A percentile compares a stretch with the other conserved stretches of the same genome.
phyloP scores from a whole-genome alignment of 352 stramenopile genomes.

The Ophiocytium majus region DNA sequence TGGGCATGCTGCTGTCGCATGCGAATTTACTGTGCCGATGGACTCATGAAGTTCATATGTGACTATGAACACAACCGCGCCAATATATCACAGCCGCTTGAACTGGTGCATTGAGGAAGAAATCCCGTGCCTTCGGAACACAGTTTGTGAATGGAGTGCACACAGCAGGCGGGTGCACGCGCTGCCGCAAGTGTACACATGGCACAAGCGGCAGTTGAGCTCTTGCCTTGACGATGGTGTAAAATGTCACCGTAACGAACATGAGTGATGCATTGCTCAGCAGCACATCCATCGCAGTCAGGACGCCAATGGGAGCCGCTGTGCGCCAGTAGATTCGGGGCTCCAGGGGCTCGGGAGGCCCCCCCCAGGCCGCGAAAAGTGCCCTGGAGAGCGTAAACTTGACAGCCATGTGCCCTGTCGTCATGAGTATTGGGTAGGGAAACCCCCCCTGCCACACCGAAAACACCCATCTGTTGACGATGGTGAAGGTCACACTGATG shows the following conservation, averaged over 20 bases:
- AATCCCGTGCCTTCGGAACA: too few relatives aligned
- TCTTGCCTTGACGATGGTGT: constrained; percentile 56
- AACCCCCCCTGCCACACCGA: constrained; percentile 53
- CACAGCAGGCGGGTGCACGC: too few relatives aligned
- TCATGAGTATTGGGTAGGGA: constrained; percentile 54
- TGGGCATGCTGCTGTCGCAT: too few relatives aligned
- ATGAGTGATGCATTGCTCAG: constrained; percentile 53
- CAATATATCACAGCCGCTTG: too few relatives aligned
- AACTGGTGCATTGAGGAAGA: too few relatives aligned
- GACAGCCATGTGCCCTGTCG: constrained; percentile 52
- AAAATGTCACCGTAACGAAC: constrained; percentile 55
- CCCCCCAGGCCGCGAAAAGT: constrained; percentile 15
- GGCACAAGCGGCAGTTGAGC: too few relatives aligned
- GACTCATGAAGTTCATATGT: too few relatives aligned
- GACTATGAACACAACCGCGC: too few relatives aligned
- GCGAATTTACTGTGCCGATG: too few relatives aligned
- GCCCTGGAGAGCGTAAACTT: constrained; percentile 50
- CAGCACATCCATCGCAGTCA: constrained; percentile 45
- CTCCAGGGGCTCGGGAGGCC: constrained; percentile 32
- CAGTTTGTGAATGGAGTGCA: too few relatives aligned
- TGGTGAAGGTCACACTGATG: constrained; percentile 56
- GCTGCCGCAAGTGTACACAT: too few relatives aligned
- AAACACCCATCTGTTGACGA: constrained; percentile 52
- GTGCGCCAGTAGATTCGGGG: constrained; percentile 24
- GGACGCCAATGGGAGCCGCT: constrained; percentile 47